These are phyloP conservation scores for Pseudocercospora fuligena DNA, from an alignment of 2,329 filamentous ascomycete species.

Conservation along the genomic window DNA sequence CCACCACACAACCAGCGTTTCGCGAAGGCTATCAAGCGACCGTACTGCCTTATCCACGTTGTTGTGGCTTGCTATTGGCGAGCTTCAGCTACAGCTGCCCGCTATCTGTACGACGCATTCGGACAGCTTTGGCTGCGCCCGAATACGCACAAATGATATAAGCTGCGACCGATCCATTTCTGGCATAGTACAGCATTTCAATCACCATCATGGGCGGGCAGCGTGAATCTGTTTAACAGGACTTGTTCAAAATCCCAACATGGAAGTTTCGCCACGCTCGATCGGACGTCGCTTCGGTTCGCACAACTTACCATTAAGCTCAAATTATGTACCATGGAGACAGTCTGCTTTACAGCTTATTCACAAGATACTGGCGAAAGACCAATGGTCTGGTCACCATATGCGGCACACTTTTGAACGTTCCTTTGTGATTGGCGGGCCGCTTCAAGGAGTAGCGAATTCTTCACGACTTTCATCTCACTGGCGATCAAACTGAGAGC, in stretches of 20 bases:
- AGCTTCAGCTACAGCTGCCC: background rate
- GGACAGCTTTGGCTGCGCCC: background rate
- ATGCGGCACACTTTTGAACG: no score
- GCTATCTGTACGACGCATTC: background rate
- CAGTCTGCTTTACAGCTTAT: background rate
- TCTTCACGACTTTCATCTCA: background rate
- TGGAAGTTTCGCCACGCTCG: background rate
- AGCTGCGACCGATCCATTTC: no score
- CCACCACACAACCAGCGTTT: background rate
- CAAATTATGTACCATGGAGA: background rate
- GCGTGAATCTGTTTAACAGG: background rate
- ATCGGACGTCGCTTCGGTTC: background rate
- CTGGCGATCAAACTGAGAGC: background rate
- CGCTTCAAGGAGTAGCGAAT: background rate
- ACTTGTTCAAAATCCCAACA: background rate
- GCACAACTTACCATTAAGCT: background rate
- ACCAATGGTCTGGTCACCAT: background rate
- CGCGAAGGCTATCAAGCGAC: background rate
- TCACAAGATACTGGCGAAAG: background rate
- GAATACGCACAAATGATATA: background rate
- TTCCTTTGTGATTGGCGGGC: background rate
- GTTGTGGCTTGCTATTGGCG: constrained; percentile 1
- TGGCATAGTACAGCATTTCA: background rate
- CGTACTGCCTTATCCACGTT: background rate
- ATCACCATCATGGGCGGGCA: background rate